A percentile compares a stretch with the other conserved stretches of the same genome.
These are phyloP conservation scores for Eucommia ulmoides DNA, from an alignment of 257 asterid genomes.

Conservation along the genomic window DNA sequence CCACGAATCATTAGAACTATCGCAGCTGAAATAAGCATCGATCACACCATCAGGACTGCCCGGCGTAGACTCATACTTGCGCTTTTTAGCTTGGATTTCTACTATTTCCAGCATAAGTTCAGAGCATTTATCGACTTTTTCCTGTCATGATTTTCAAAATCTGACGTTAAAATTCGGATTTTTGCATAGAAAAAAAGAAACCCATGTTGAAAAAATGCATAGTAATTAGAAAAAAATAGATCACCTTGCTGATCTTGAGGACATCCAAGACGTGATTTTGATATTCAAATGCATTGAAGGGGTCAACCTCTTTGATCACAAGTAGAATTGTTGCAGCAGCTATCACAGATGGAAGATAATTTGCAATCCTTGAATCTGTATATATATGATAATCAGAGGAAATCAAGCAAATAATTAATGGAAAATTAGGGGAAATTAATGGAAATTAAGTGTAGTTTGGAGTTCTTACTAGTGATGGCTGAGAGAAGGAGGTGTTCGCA, in stretches of 20 bases:
- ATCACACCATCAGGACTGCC: slow-evolving; percentile 35
- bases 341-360: slow-evolving; percentile 43
- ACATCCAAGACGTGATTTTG: slow-evolving; percentile 21
- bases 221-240: not conserved
- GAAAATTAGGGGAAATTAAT: too few relatives aligned
- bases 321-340: slow-evolving; percentile 37
- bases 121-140: slow-evolving; percentile 20
- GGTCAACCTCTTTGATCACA: slow-evolving; percentile 30
- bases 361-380: slow-evolving; percentile 58
- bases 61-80: slow-evolving; percentile 23
- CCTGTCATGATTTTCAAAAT: slow-evolving; percentile 14
- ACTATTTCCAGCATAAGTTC: slow-evolving; percentile 19
- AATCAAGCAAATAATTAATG: not conserved
- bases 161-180: not conserved
- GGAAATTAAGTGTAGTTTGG: too few relatives aligned
- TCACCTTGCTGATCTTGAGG: slow-evolving; percentile 25
- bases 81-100: slow-evolving; percentile 17
- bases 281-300: slow-evolving; percentile 20
- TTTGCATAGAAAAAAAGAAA: not conserved
- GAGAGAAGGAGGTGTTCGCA: slow-evolving; percentile 56
- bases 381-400: not conserved
- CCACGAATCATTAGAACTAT: slow-evolving; percentile 41
- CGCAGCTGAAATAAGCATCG: slow-evolving; percentile 34
- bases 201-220: not conserved
- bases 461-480: slow-evolving; percentile 47